A percentile compares a stretch with the other conserved stretches of the same genome.
These are phyloP conservation scores for Plasmodium vivax DNA, from an alignment of 169 alveolate species.

Conservation along the genomic window DNA sequence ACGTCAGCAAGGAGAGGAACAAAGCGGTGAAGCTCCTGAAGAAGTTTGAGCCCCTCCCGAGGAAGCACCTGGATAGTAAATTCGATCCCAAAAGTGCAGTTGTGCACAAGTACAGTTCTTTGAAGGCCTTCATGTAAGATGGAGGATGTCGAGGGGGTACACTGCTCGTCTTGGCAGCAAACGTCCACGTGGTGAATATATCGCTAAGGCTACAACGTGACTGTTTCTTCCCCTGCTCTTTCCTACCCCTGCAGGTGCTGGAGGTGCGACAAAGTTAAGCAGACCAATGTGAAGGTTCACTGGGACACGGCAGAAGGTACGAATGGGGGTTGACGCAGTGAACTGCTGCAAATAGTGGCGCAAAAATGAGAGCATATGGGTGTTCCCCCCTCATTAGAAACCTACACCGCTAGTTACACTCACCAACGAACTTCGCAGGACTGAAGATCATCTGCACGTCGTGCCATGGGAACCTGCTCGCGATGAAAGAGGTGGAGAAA, in stretches of 20 bases:
- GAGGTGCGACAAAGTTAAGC: constrained; percentile 86
- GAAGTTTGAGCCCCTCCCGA: constrained; percentile 85
- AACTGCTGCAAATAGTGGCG: not conserved
- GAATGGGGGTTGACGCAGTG: not conserved
- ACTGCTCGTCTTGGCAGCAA: not conserved
- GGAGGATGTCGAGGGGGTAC: not conserved
- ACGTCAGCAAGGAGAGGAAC: constrained; percentile 81
- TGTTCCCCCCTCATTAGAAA: not conserved
- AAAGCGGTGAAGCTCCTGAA: constrained; percentile 81
- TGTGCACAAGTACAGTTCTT: constrained; percentile 78
- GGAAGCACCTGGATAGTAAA: constrained; percentile 81
- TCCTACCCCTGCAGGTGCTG: constrained; percentile 78
- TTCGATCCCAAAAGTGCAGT: constrained; percentile 80
- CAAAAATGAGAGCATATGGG: not conserved
- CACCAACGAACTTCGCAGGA: constrained; percentile 14
- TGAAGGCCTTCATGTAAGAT: constrained; percentile 80
- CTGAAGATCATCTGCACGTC: constrained; percentile 59
- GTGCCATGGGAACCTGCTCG: constrained; percentile 47
- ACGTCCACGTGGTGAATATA: not conserved
- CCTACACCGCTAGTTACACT: not conserved
- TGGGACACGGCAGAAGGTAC: constrained; percentile 85
- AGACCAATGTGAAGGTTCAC: constrained; percentile 82
- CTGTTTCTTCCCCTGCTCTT: not conserved
- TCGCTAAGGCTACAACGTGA: not conserved
- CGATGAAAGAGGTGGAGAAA: constrained; percentile 61